phyloP scores from a whole-genome alignment of 768 basidiomycete species.

The Psilocybe tampanensis region DNA sequence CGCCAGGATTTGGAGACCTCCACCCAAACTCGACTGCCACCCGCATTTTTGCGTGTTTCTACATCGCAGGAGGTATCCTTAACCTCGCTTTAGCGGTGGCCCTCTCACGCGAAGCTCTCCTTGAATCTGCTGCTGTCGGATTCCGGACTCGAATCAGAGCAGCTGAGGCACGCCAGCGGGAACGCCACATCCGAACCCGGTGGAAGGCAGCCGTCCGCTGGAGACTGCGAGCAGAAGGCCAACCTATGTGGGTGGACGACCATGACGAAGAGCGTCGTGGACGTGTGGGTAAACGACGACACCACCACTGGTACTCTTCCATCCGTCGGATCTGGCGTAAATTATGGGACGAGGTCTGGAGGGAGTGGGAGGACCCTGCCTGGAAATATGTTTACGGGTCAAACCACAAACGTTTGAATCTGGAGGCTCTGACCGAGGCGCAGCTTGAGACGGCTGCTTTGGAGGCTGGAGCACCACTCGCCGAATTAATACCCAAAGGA shows the following conservation, averaged over 20 bases:
- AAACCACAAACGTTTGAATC: conserved; percentile 60
- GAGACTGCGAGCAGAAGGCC: conserved; percentile 53
- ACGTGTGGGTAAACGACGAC: conserved; percentile 3
- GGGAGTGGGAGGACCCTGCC: conserved; percentile 23
- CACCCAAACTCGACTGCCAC: conserved; percentile 49
- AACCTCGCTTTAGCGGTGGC: conserved; percentile 66
- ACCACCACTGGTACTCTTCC: conserved; percentile 18
- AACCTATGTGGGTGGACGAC: conserved; percentile 57
- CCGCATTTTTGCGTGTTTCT: conserved; percentile 62
- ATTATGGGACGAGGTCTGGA: conserved; percentile 15
- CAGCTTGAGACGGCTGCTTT: conserved; percentile 65
- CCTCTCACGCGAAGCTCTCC: conserved; percentile 67
- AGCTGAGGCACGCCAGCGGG: conserved; percentile 48
- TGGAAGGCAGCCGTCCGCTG: conserved; percentile 68
- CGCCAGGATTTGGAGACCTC: conserved; percentile 76
- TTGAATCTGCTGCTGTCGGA: conserved; percentile 71
- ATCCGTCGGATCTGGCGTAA: conserved; percentile 12
- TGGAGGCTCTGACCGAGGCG: conserved; percentile 54
- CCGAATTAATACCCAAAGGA: conserved; percentile 46
- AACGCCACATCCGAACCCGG: conserved; percentile 47
- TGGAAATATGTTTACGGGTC: conserved; percentile 33
- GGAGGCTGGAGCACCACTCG: conserved; percentile 67
- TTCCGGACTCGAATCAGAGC: conserved; percentile 56
- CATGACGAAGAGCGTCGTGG: conserved; percentile 14
- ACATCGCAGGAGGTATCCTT: conserved; percentile 61